phyloP scores from a whole-genome alignment of 1,139 yeast genomes.

The Lodderomyces theae region DNA sequence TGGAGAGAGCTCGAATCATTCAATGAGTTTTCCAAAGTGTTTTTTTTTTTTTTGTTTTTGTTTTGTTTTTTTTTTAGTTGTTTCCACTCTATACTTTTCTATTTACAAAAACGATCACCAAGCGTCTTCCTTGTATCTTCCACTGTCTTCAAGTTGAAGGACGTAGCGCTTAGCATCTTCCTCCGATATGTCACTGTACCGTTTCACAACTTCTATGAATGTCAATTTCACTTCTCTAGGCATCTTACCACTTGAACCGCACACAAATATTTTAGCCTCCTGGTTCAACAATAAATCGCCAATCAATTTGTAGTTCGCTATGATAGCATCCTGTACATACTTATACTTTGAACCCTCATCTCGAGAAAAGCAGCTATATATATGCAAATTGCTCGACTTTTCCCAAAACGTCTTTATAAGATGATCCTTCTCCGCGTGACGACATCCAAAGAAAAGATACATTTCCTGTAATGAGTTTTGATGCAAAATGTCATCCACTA shows the following conservation, averaged over 20 bases:
- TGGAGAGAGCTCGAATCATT: background rate
- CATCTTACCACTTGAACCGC: slow-evolving; percentile 96
- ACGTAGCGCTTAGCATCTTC: slow-evolving; percentile 53
- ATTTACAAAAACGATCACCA: slow-evolving; percentile 48
- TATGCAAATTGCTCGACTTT: slow-evolving; percentile 29
- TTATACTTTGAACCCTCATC: slow-evolving; percentile 41
- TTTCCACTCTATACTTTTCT: slow-evolving; percentile 7
- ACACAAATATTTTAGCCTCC: slow-evolving; percentile 64
- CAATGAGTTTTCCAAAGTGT: background rate
- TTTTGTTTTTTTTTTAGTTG: too few relatives aligned
- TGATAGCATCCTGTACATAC: slow-evolving; percentile 75
- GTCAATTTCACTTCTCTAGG: slow-evolving; percentile 87
- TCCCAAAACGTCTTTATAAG: slow-evolving; percentile 60
- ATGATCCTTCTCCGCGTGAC: slow-evolving; percentile 65
- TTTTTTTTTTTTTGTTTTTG: slow-evolving; percentile 1
- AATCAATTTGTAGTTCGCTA: slow-evolving; percentile 45
- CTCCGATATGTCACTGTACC: slow-evolving; percentile 35
- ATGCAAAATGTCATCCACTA: slow-evolving; percentile 40
- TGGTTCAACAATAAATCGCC: slow-evolving; percentile 53
- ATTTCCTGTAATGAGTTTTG: slow-evolving; percentile 24
- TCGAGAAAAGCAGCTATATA: slow-evolving; percentile 64
- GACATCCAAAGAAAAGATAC: slow-evolving; percentile 72
- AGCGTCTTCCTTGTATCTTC: slow-evolving; percentile 84
- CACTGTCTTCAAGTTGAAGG: slow-evolving; percentile 57
- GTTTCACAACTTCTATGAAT: slow-evolving; percentile 55